Evolutionary conservation across 2,329 filamentous ascomycete species (phyloP), one percentile per base, ranked within the genome.

Genomic region (Paecilomyces formosus): DNA sequence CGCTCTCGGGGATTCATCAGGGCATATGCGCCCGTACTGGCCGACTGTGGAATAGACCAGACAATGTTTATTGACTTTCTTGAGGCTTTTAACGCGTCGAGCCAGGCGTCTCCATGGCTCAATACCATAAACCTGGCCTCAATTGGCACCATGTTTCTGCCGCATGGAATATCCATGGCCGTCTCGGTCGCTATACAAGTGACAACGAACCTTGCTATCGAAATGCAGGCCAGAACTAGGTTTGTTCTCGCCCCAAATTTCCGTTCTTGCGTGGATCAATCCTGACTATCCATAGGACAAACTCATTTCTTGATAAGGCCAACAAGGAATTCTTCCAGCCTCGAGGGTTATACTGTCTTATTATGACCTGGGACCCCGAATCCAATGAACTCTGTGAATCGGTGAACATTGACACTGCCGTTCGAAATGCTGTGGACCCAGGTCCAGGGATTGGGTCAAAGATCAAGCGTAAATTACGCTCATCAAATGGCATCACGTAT

Each of bases 301-400:
- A 85, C 63, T 71, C 66, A 0, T 86, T 83, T 65, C 75, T 87
- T 15, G 78, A 85, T 62, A 70, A 74, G 35, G 76, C 84, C 63
- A 87, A 86, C 64, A 73, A 78, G 8, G 74, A 81, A 2, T 78
- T 84, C 59, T 87, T 87, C 67, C 77, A 75, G 53, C 83, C 84
- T 0, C 77, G 77, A 1, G 84, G 84, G 0, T 74, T 86, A 0
- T 82, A 79, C 68, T 79, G 76, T 60, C 71, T 83, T 21, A 74
- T 87, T 39, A 78, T 86, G 71, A 80, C 80, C 1, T 84, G 76
- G 72, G 79, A 79, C 55, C 78, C 79, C 0, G 74, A 77, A 3
- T 61, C 66, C 0, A 58, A 64, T 18, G 64, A 70, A 15, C n/a
- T n/a, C n/a, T n/a, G n/a, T n/a, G n/a, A n/a, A n/a, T n/a, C n/a